Evolutionary conservation across 768 basidiomycete species (phyloP), one percentile per base, ranked within the genome.

Genomic region (Auriculariales sp.): DNA sequence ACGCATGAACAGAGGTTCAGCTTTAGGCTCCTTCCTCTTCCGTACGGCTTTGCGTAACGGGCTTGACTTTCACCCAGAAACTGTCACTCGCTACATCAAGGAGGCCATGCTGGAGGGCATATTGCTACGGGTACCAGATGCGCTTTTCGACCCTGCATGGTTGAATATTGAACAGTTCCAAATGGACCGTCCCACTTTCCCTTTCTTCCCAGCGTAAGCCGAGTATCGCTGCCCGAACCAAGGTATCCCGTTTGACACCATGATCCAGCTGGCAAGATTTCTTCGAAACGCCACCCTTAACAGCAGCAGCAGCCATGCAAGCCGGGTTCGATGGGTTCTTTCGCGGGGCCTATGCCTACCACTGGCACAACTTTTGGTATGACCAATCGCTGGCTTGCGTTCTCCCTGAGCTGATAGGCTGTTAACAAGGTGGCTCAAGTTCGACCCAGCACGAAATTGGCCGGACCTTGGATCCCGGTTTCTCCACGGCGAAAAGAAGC

Each of bases 31-130:
- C 50, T 93, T 97, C 68, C 68, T 99, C 48, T 93, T 99, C 74
- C 79, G 86, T 39, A 94, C 93, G 1, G 92, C 93, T 12, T 66
- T 99, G 55, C 89, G 86, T 68, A 98, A 99, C 58, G 79, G 79
- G 19, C 64, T 97, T 61, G 94, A 97, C 65, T 97, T 99, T 66
- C 95, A 99, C 59, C 94, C 94, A 0, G 93, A 93, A 88, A 90
- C 86, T 0, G 81, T 99, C 31, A 83, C 86, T 34, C 73, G 78
- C 52, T 99, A 99, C 62, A 79, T 83, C 28, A 84, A 84, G 64
- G 94, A 99, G 55, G 91, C 92, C 1, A 72, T 81, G 53, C 58
- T 97, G 28, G 90, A 94, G 53, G 78, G 75, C 4, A 69, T 98
- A 39, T 68, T 99, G 27, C 75, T 92, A 50, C 78, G 90, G 24